These are phyloP conservation scores for Gossypium schwendimanii DNA, from an alignment of 441 rosid genomes.

Conservation along the genomic window DNA sequence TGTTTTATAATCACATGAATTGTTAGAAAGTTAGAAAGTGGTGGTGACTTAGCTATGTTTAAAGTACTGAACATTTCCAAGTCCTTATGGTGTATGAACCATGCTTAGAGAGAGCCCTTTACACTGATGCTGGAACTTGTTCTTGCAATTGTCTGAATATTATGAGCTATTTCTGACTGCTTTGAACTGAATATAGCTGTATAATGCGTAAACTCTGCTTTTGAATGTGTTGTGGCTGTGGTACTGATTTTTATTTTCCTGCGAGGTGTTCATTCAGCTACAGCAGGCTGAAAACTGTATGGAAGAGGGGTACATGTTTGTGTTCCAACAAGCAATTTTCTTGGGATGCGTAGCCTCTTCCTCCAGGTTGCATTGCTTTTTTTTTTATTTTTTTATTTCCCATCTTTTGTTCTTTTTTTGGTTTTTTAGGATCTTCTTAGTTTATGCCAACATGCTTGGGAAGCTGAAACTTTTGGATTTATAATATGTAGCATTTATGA, in stretches of 20 bases:
- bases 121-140: not conserved
- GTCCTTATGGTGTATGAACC: not conserved
- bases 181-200: not conserved
- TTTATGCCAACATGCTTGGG: conserved; percentile 16
- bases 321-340: conserved; percentile 30
- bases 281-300: conserved; percentile 36
- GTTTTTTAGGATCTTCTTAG: conserved; percentile 16
- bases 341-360: conserved; percentile 31
- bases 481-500: conserved; percentile 1
- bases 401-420: not conserved
- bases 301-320: conserved; percentile 16
- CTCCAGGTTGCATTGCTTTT: conserved; percentile 30
- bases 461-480: conserved; percentile 18
- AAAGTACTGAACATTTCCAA: not conserved
- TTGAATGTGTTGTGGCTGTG: not conserved
- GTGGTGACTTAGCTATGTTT: not conserved
- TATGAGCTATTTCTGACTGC: not conserved
- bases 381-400: not conserved
- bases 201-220: not conserved
- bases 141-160: conserved; percentile 3
- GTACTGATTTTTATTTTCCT: conserved; percentile 3
- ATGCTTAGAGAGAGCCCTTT: not conserved
- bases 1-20: not conserved
- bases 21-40: not conserved
- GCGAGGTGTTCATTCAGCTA: conserved; percentile 40